These are phyloP conservation scores for Solanum lycopersicoides DNA, from an alignment of 257 asterid species.

Conservation along the genomic window DNA sequence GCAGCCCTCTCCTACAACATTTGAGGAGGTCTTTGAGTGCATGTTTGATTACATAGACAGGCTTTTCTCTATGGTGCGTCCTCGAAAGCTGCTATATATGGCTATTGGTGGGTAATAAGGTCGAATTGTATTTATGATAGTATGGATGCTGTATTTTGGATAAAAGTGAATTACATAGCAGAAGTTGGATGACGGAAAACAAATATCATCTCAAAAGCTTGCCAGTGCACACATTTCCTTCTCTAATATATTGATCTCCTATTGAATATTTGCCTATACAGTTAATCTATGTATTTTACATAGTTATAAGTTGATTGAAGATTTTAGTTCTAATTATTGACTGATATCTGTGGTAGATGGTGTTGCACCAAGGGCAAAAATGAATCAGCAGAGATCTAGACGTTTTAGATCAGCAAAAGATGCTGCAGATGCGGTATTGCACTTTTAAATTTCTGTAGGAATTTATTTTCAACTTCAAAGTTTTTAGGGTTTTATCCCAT, in stretches of 20 bases:
- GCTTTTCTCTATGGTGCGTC: slow-evolving; percentile 41
- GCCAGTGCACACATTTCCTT: neutral
- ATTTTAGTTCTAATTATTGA: neutral
- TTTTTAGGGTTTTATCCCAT: neutral
- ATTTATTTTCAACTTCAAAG: neutral
- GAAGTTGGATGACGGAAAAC: neutral
- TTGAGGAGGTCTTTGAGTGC: slow-evolving; percentile 38
- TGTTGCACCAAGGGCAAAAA: slow-evolving; percentile 67
- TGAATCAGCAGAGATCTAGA: slow-evolving; percentile 50
- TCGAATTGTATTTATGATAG: neutral
- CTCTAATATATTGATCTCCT: neutral
- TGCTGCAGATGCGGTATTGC: slow-evolving; percentile 16
- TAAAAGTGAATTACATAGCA: neutral
- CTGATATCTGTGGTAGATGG: slow-evolving; percentile 37
- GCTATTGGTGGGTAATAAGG: slow-evolving; percentile 42
- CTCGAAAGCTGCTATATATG: slow-evolving; percentile 40
- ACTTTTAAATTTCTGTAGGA: neutral
- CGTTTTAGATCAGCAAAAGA: slow-evolving; percentile 46
- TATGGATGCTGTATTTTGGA: neutral
- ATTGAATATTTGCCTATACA: neutral
- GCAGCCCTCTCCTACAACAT: slow-evolving; percentile 31
- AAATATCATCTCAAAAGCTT: neutral
- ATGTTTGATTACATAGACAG: slow-evolving; percentile 36
- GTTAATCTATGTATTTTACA: neutral
- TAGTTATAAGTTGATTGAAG: neutral